A percentile compares a stretch with the other conserved stretches of the same genome.
These are phyloP conservation scores for Miscanthus lutarioriparius DNA, from an alignment of 176 grass and related monocot genomes.

Conservation along the genomic window DNA sequence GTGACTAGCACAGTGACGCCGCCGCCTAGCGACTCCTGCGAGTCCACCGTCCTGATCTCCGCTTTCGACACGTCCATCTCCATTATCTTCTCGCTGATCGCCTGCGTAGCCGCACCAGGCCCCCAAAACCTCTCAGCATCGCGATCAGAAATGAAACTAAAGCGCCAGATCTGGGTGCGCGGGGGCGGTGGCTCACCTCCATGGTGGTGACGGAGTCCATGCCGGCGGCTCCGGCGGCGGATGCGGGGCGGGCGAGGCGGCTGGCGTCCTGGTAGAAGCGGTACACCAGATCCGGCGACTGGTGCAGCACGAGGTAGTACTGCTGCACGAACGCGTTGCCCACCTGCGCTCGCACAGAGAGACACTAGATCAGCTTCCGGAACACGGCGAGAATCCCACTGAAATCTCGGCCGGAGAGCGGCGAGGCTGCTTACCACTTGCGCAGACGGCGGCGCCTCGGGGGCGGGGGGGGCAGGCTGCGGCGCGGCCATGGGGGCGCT, in stretches of 20 bases:
- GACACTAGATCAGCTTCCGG: conserved; percentile 20
- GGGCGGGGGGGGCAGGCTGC: conserved; percentile 25
- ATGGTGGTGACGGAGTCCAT: conserved; percentile 70
- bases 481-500: conserved; percentile 54
- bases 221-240: conserved; percentile 29
- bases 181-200: conserved; percentile 43
- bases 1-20: conserved; percentile 82
- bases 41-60: conserved; percentile 76
- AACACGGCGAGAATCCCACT: not conserved
- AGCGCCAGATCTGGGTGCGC: conserved; percentile 24
- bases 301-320: conserved; percentile 87
- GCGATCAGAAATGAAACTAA: not conserved
- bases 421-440: conserved; percentile 64
- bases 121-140: not conserved
- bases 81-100: conserved; percentile 80
- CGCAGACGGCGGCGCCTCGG: conserved; percentile 51
- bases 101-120: conserved; percentile 37
- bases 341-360: conserved; percentile 40
- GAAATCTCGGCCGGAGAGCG: not conserved
- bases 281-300: conserved; percentile 77
- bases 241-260: conserved; percentile 61
- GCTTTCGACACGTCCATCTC: conserved; percentile 72
- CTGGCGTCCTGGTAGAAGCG: conserved; percentile 92
- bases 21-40: conserved; percentile 65
- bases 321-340: conserved; percentile 91